Evolutionary conservation across 805 yeast species (phyloP).

Genomic region (Saitoella complicata): DNA sequence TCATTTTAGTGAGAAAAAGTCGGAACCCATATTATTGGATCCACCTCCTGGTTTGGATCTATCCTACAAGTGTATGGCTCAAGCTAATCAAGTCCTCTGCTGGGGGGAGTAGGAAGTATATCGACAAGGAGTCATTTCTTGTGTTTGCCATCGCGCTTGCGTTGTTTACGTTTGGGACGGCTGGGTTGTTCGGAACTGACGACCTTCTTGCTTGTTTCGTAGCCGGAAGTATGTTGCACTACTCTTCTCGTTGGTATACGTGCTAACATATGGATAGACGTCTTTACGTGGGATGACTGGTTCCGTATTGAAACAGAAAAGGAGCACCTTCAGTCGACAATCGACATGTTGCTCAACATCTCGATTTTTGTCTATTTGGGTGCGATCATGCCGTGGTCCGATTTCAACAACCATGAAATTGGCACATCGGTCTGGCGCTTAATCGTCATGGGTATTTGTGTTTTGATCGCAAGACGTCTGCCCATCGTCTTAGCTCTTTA

Average conservation of each 20-base stretch:
- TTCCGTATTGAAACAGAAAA: slow-evolving; percentile 43
- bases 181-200: slow-evolving; percentile 49
- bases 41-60: neutral
- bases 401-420: slow-evolving; percentile 26
- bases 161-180: slow-evolving; percentile 46
- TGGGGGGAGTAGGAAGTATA: slow-evolving; percentile 22
- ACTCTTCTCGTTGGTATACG: slow-evolving; percentile 1
- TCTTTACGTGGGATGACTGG: slow-evolving; percentile 27
- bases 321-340: slow-evolving; percentile 36
- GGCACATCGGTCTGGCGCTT: slow-evolving; percentile 21
- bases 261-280: neutral
- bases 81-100: no score
- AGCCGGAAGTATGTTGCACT: slow-evolving; percentile 49
- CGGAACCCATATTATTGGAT: neutral
- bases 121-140: slow-evolving; percentile 49
- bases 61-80: no score
- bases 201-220: slow-evolving; percentile 57
- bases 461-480: slow-evolving; percentile 22
- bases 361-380: slow-evolving; percentile 57
- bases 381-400: slow-evolving; percentile 51
- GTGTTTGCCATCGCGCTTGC: slow-evolving; percentile 36
- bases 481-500: slow-evolving; percentile 30
- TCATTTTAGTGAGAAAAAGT: slow-evolving; percentile 33
- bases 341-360: slow-evolving; percentile 48
- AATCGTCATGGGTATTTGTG: slow-evolving; percentile 19